Percentiles rank a stretch among this genome's conserved stretches.
Conservation (phyloP, 768 basidiomycete genomes). For the Auricularia sp. region DNA sequence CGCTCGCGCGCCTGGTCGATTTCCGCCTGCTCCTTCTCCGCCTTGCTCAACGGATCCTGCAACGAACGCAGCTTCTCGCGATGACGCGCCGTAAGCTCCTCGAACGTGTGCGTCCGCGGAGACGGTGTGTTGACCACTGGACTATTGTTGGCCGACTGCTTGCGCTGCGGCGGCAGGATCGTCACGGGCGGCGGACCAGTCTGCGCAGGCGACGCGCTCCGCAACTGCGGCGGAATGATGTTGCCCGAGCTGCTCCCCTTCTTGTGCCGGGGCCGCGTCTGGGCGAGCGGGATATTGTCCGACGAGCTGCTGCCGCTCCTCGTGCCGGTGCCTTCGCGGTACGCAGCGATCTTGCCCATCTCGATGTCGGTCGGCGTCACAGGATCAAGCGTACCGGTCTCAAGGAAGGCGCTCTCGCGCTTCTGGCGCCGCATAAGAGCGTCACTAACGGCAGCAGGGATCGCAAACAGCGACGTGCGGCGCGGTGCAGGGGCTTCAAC, state of each 20-base stretch:
- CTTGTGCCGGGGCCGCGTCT: background rate
- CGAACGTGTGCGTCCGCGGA: constrained; percentile 64
- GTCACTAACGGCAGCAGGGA: constrained; percentile 64
- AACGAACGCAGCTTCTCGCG: constrained; percentile 72
- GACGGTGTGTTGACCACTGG: constrained; percentile 39
- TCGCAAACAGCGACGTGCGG: constrained; percentile 33
- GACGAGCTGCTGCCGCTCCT: constrained; percentile 1
- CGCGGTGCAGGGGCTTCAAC: constrained; percentile 20
- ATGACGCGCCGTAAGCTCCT: constrained; percentile 79
- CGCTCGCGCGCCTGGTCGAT: constrained; percentile 63
- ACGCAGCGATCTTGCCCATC: background rate
- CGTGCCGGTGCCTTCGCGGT: constrained; percentile 13
- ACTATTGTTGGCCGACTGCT: constrained; percentile 21
- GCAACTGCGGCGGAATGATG: background rate
- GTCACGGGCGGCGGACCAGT: constrained; percentile 22
- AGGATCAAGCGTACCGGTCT: constrained; percentile 19
- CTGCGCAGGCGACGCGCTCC: background rate
- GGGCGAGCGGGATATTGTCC: background rate
- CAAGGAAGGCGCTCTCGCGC: constrained; percentile 58
- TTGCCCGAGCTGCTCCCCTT: constrained; percentile 1
- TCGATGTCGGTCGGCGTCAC: constrained; percentile 7
- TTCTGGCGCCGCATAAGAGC: constrained; percentile 62
- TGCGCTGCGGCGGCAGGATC: constrained; percentile 35
- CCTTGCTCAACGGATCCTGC: constrained; percentile 76
- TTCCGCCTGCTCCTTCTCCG: constrained; percentile 67